Conservation (phyloP, 192 early-diverging fungal genomes). For the Coemansia asiatica region DNA sequence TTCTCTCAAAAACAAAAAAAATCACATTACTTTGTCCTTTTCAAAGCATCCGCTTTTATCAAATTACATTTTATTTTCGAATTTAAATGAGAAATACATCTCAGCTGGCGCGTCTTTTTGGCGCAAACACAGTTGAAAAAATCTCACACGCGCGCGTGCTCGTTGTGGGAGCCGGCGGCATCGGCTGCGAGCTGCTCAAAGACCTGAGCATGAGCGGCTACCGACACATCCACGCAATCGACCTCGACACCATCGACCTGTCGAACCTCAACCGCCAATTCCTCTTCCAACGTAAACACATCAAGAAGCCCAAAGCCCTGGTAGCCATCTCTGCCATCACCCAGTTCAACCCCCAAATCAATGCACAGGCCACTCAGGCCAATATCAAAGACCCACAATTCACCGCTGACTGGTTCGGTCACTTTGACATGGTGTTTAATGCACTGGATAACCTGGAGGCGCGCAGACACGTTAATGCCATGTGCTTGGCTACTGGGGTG, state of each 20-base stretch:
- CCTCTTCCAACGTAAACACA: slow-evolving; percentile 92
- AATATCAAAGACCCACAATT: slow-evolving; percentile 89
- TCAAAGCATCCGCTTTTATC: not conserved
- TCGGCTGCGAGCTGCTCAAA: slow-evolving; percentile 98
- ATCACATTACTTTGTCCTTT: too few species aligned
- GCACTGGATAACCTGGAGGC: slow-evolving; percentile 97
- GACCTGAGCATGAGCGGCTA: slow-evolving; percentile 90
- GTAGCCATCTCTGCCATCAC: slow-evolving; percentile 83
- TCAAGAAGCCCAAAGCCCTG: slow-evolving; percentile 88
- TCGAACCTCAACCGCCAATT: slow-evolving; percentile 99
- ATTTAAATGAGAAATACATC: slow-evolving; percentile 1
- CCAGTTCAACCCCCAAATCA: slow-evolving; percentile 78
- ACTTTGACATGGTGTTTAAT: slow-evolving; percentile 91
- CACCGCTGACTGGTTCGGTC: slow-evolving; percentile 81
- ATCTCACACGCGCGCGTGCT: slow-evolving; percentile 52
- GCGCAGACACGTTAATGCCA: slow-evolving; percentile 88
- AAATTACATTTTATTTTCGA: not conserved
- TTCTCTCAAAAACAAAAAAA: not conserved
- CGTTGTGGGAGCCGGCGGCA: slow-evolving; percentile 88
- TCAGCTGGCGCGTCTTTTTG: slow-evolving; percentile 33
- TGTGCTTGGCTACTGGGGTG: slow-evolving; percentile 89
- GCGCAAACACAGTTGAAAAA: slow-evolving; percentile 15
- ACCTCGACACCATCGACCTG: slow-evolving; percentile 97
- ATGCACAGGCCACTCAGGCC: slow-evolving; percentile 66
- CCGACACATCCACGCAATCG: slow-evolving; percentile 78